Conservation (phyloP, 75 land plant genomes). For the Chamaecyparis obtusa region DNA sequence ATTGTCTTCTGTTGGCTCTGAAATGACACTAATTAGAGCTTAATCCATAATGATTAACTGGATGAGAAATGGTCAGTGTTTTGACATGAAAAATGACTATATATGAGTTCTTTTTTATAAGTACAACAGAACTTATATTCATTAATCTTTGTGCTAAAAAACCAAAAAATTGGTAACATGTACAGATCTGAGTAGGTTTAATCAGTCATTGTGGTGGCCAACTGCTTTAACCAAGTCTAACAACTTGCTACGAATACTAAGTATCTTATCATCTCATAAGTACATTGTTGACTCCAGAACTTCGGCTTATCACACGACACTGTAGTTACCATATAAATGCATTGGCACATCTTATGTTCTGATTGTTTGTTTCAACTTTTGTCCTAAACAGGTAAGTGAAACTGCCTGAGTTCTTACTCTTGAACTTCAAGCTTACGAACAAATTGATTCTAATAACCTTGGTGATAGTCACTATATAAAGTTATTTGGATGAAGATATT, state of each 20-base stretch:
- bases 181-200: not conserved
- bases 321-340: not conserved
- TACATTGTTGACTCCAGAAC: not conserved
- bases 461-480: not conserved
- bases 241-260: not conserved
- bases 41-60: no score
- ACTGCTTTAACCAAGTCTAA: not conserved
- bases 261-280: not conserved
- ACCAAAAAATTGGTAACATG: not conserved
- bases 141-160: not conserved
- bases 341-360: not conserved
- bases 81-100: no score
- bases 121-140: not conserved
- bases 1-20: no score
- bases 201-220: not conserved
- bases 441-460: not conserved
- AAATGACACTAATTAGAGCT: no score
- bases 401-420: not conserved
- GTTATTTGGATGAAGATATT: not conserved
- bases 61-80: no score
- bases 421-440: not conserved
- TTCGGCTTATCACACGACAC: not conserved
- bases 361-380: not conserved
- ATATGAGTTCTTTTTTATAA: no score
- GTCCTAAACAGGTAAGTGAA: not conserved